Base-by-base conservation (phyloP, 140 eudicot species). In the Oenanthe javanica region DNA sequence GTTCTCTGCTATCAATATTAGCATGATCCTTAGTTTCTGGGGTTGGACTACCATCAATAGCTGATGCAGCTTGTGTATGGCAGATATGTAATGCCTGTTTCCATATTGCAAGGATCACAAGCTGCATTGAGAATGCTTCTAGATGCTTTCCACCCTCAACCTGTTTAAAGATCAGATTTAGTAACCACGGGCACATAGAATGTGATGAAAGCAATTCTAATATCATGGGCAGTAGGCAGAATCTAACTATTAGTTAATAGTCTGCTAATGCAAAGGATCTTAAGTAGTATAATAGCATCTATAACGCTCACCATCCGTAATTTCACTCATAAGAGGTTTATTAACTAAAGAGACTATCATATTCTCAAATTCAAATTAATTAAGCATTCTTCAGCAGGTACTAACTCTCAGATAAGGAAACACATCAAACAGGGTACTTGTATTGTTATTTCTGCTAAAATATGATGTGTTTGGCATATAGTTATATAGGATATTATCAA, bases 21-120 rank as follows among this genome's bases (percentile, higher is more conserved):
- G 66, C 85, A 69, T 45, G 81, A 73, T 79, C 82, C 84, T 83
- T 81, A 48, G 55, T 81, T 73, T 88, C 97, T 82, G 83, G 96
- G 72, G 80, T 72, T 45, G 96, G 90, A 73, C 93, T 90, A 64
- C 91, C 96, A 84, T 90, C 91, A 72, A 83, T 75, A 75, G 93
- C 97, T 77, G 99, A 95, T 72, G 91, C 95, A 77, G 96, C 98
- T 80, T 92, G 96, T 47, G 93, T 89, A 66, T 92, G 97, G 83
- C 97, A 92, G 46, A 92, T 90, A 85, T 95, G 91, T 55, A 95
- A 81, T 75, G 99, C 97, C 85, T 95, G 99, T 87, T 92, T 95
- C 97, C 99, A 95, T 76, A 92, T 89, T 36, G 97, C 99, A 85
- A 95, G 97, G 77, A 88, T 90, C 80, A 95, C 97, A 79, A 95